Conservation (phyloP, 306 rosid genomes). For the Vigna angularis region DNA sequence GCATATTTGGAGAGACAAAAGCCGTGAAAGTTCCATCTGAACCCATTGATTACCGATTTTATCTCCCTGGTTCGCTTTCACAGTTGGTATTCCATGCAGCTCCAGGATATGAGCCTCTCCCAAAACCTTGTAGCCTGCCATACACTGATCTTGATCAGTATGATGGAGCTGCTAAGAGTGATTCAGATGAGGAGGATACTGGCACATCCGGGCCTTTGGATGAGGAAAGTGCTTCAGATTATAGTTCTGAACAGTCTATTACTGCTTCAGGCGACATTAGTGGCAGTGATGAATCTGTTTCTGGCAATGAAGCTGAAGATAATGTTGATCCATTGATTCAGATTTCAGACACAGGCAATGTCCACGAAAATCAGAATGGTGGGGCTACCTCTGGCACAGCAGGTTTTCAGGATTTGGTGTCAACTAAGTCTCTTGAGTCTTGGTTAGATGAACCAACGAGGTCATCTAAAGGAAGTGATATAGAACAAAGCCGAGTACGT, state of each 20-base stretch:
- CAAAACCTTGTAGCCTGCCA: slow-evolving; percentile 83
- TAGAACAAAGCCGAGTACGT: slow-evolving; percentile 52
- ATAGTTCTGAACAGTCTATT: slow-evolving; percentile 67
- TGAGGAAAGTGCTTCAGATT: slow-evolving; percentile 76
- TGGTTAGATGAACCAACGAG: slow-evolving; percentile 89
- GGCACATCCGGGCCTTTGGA: slow-evolving; percentile 71
- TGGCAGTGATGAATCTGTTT: slow-evolving; percentile 56
- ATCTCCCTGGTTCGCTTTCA: slow-evolving; percentile 97
- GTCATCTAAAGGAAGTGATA: slow-evolving; percentile 58
- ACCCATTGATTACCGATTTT: slow-evolving; percentile 69
- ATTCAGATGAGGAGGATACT: slow-evolving; percentile 53
- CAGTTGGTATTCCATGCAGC: slow-evolving; percentile 98
- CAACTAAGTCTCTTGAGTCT: slow-evolving; percentile 83
- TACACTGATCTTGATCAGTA: slow-evolving; percentile 45
- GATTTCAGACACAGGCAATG: slow-evolving; percentile 69
- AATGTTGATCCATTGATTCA: slow-evolving; percentile 72
- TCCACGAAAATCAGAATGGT: slow-evolving; percentile 52
- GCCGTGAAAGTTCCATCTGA: slow-evolving; percentile 53
- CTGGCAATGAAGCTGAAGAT: slow-evolving; percentile 55
- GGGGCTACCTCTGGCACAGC: slow-evolving; percentile 61
- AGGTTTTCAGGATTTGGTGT: slow-evolving; percentile 72
- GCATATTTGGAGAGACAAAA: slow-evolving; percentile 63
- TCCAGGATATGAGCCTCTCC: slow-evolving; percentile 98
- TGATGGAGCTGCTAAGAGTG: slow-evolving; percentile 52
- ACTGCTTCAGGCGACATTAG: slow-evolving; percentile 63